Base-by-base conservation (phyloP, 495 filamentous ascomycete genomes). In the Talaromyces adpressus region DNA sequence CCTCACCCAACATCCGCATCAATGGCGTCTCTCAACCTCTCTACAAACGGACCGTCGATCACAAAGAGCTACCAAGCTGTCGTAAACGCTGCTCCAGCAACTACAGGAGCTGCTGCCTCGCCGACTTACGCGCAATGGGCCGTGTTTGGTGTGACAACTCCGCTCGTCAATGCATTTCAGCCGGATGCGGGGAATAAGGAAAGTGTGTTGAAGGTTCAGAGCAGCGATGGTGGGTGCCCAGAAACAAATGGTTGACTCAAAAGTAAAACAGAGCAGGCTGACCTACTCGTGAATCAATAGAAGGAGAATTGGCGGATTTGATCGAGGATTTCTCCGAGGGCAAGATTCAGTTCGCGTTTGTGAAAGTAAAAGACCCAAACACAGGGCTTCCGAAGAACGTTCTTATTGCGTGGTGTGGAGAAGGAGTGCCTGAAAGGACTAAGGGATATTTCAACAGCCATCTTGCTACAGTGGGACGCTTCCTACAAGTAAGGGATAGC, bases 391-490 rank as follows among this genome's bases (percentile, higher is more conserved):
- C 93, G 27, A 99, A 99, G 78, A 89, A 88, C 72, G 92, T 94
- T 49, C 80, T 99, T 57, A 91, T 99, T 68, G 93, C 87, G 49
- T 99, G 94, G 94, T 99, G 94, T 72, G 94, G 94, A 49, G 93
- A 96, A 68, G 95, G 95, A 62, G 94, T 99, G n/a, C 94, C 94
- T 7, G 94, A 98, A 78, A 82, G 93, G 68, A 97, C 93, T 16
- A 98, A 98, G 72, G 94, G 94, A 25, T 98, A 98, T 72, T 99
- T 98, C 70, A 97, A 91, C 36, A 97, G 92, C 71, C 92, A 99
- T 77, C 74, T 93, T 20, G 86, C 91, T 63, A 86, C 91, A 18
- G 91, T 97, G 29, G 87, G 91, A 32, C 97, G 95, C 73, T 81
- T 96, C 62, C 81, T 99, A 27, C 92, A 96, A 79, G 86, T 88